phyloP scores from a whole-genome alignment of 73 alveolate species.

The Paramecium bursaria region DNA sequence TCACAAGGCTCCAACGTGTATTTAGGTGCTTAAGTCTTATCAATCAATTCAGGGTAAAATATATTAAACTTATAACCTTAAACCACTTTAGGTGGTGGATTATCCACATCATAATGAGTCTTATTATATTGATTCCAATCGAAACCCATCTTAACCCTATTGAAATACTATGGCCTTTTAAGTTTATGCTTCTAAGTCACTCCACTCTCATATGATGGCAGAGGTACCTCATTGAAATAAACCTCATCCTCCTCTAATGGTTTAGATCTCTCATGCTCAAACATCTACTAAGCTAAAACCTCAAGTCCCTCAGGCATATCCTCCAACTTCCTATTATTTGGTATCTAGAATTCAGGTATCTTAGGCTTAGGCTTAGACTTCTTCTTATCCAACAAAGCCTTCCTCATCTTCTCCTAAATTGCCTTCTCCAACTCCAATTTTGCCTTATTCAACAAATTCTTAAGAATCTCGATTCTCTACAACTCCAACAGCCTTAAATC shows the following conservation, averaged over 20 bases:
- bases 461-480: slow-evolving; percentile 60
- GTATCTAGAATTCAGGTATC: slow-evolving; percentile 56
- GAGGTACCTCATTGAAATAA: slow-evolving; percentile 63
- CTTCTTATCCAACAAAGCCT: slow-evolving; percentile 35
- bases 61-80: slow-evolving; percentile 99
- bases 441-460: slow-evolving; percentile 19
- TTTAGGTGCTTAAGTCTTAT: slow-evolving; percentile 97
- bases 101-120: slow-evolving; percentile 98
- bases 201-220: slow-evolving; percentile 71
- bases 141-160: slow-evolving; percentile 96
- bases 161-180: slow-evolving; percentile 94
- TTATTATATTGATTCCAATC: slow-evolving; percentile 99
- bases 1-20: slow-evolving; percentile 77
- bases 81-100: slow-evolving; percentile 99
- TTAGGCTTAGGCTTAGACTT: slow-evolving; percentile 43
- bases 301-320: slow-evolving; percentile 67
- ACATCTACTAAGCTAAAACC: slow-evolving; percentile 62
- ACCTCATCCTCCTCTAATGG: slow-evolving; percentile 73
- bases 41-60: slow-evolving; percentile 98
- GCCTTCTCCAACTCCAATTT: slow-evolving; percentile 51
- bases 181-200: slow-evolving; percentile 92
- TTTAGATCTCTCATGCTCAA: slow-evolving; percentile 69
- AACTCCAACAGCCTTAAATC: slow-evolving; percentile 38
- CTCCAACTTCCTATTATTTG: slow-evolving; percentile 36
- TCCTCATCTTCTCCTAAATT: slow-evolving; percentile 17